A percentile compares a stretch with the other conserved stretches of the same genome.
These are phyloP conservation scores for Crataegus laevigata DNA, from an alignment of 306 rosid genomes.

Conservation along the genomic window DNA sequence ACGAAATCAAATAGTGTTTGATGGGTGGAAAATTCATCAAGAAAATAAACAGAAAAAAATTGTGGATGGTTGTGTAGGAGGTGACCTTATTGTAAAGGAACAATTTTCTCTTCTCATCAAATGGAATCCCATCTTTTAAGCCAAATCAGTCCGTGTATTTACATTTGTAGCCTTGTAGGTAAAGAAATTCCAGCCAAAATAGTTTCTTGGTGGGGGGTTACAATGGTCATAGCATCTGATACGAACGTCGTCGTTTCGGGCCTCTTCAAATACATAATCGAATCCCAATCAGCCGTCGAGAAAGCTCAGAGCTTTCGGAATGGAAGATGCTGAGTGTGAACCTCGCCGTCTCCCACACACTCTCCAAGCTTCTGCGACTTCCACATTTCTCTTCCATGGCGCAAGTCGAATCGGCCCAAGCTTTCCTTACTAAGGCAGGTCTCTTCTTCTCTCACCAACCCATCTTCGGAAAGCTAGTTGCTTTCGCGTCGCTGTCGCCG, in stretches of 20 bases:
- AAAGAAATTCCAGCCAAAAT: not conserved
- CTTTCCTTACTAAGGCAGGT: slow-evolving; percentile 40
- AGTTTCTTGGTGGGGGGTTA: not conserved
- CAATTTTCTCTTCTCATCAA: slow-evolving; percentile 3
- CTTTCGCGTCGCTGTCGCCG: slow-evolving; percentile 46
- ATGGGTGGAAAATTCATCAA: not conserved
- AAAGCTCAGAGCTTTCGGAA: not conserved
- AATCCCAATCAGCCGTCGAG: not conserved
- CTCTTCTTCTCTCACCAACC: slow-evolving; percentile 16
- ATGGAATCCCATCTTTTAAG: not conserved
- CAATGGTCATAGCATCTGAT: not conserved
- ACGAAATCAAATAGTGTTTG: not conserved
- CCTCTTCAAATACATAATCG: not conserved
- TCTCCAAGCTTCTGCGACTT: slow-evolving; percentile 19
- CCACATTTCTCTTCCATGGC: slow-evolving; percentile 37
- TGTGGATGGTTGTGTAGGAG: slow-evolving; percentile 8
- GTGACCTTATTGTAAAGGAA: slow-evolving; percentile 24
- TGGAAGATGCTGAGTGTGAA: slow-evolving; percentile 1
- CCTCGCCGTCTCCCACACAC: slow-evolving; percentile 6
- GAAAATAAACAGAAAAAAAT: slow-evolving; percentile 6
- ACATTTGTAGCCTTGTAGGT: not conserved
- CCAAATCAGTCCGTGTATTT: not conserved
- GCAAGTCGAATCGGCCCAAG: slow-evolving; percentile 40
- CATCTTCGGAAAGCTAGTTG: slow-evolving; percentile 25
- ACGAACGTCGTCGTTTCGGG: too few relatives aligned